Percentiles rank a stretch among this genome's conserved stretches.
phyloP scores from a whole-genome alignment of 331 rosid species.

The Quercus tomentella region DNA sequence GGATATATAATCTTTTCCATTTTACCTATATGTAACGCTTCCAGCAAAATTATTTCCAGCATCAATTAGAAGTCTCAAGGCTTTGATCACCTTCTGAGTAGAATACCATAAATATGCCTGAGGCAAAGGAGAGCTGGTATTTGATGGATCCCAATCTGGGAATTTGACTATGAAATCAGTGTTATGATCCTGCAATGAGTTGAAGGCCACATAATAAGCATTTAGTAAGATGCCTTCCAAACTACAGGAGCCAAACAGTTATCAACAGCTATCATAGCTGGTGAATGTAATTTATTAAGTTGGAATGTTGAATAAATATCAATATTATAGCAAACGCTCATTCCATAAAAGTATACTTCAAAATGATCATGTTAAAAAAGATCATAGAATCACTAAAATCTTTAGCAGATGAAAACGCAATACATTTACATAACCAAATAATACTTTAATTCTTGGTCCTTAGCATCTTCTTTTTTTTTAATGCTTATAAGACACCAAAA shows the following conservation, averaged over 20 bases:
- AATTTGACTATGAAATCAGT: constrained; percentile 70
- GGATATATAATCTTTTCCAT: background rate
- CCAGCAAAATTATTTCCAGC: constrained; percentile 54
- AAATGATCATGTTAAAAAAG: background rate
- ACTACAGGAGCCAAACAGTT: background rate
- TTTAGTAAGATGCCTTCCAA: background rate
- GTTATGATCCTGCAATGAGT: constrained; percentile 76
- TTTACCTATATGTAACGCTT: constrained; percentile 79
- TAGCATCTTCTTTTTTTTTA: background rate
- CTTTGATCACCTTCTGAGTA: constrained; percentile 55
- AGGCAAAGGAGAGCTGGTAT: constrained; percentile 33
- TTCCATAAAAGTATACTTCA: background rate
- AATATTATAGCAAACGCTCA: background rate
- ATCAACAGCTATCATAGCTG: background rate
- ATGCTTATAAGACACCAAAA: background rate
- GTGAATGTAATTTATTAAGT: background rate
- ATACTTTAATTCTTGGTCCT: background rate
- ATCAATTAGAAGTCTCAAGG: constrained; percentile 55
- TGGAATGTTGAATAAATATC: background rate
- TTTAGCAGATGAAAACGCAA: background rate
- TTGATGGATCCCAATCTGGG: constrained; percentile 86
- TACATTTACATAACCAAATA: background rate
- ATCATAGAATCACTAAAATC: background rate
- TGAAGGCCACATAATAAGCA: constrained; percentile 4
- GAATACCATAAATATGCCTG: constrained; percentile 90